These are phyloP conservation scores for Malus hybrid DNA, from an alignment of 331 rosid genomes.

Conservation along the genomic window DNA sequence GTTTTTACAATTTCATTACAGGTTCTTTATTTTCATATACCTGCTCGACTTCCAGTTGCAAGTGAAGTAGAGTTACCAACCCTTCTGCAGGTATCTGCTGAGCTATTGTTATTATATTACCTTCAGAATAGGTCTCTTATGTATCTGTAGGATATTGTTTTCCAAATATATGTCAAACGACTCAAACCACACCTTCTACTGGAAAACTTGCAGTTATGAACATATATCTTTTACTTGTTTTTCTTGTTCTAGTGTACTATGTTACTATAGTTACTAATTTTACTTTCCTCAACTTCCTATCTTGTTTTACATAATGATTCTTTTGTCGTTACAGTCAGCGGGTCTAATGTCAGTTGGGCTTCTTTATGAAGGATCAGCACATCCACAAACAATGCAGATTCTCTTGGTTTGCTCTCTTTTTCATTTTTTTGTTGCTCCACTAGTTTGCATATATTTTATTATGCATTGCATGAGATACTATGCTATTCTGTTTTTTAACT, in stretches of 20 bases:
- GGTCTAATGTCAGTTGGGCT: constrained; percentile 90
- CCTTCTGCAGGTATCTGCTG: constrained; percentile 67
- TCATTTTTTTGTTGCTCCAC: constrained; percentile 15
- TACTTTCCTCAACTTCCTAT: background rate
- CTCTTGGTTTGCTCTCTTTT: constrained; percentile 57
- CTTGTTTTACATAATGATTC: constrained; percentile 11
- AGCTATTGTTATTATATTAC: background rate
- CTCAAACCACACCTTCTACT: background rate
- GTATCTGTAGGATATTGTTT: background rate
- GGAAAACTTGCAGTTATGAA: background rate
- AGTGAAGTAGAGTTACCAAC: constrained; percentile 92
- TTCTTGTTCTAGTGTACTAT: background rate
- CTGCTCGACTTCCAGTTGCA: constrained; percentile 77
- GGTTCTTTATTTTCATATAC: constrained; percentile 85
- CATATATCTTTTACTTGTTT: background rate
- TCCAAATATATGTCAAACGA: no score
- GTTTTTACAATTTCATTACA: constrained; percentile 32
- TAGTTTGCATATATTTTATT: background rate
- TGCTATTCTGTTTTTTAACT: background rate
- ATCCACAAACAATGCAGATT: constrained; percentile 86
- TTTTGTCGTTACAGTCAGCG: constrained; percentile 55
- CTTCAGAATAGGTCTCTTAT: no score
- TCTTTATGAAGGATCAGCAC: constrained; percentile 89
- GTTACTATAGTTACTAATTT: background rate
- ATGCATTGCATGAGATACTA: background rate